Percentiles rank a stretch among this genome's conserved stretches.
phyloP scores from a whole-genome alignment of 495 filamentous ascomycete genomes.

The Pyronema omphalodes region DNA sequence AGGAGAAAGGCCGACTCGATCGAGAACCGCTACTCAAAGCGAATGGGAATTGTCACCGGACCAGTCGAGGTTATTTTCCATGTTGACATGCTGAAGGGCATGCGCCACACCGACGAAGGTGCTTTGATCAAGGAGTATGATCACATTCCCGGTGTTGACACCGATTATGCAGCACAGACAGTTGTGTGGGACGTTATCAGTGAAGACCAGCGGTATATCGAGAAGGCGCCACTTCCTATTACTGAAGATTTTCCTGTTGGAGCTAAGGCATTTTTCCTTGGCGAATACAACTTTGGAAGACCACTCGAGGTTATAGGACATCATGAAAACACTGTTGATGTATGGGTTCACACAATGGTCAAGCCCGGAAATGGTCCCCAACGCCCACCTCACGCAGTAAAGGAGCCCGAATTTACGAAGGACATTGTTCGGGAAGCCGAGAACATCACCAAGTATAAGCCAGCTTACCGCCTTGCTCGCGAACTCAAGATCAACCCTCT shows the following conservation, averaged over 20 bases:
- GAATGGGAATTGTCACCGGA: slow-evolving; percentile 74
- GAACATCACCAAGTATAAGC: slow-evolving; percentile 51
- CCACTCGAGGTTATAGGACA: slow-evolving; percentile 71
- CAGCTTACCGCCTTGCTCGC: slow-evolving; percentile 70
- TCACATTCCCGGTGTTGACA: slow-evolving; percentile 71
- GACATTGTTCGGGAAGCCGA: slow-evolving; percentile 50
- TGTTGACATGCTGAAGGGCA: slow-evolving; percentile 78
- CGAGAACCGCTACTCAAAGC: slow-evolving; percentile 71
- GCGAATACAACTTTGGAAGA: slow-evolving; percentile 81
- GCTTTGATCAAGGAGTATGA: slow-evolving; percentile 87
- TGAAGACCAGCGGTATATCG: slow-evolving; percentile 83
- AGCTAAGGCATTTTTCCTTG: slow-evolving; percentile 81
- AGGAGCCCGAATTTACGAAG: slow-evolving; percentile 65
- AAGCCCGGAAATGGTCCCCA: background rate
- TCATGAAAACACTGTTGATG: slow-evolving; percentile 42
- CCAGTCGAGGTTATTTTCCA: slow-evolving; percentile 74
- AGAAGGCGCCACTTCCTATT: slow-evolving; percentile 65
- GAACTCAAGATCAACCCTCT: slow-evolving; percentile 66
- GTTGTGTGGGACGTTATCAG: slow-evolving; percentile 81
- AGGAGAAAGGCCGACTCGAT: slow-evolving; percentile 67
- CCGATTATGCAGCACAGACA: slow-evolving; percentile 75
- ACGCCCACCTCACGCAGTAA: slow-evolving; percentile 28
- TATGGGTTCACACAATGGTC: slow-evolving; percentile 47
- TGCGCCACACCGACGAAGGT: slow-evolving; percentile 78
- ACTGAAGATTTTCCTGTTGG: slow-evolving; percentile 79